Conservation (phyloP, 345 rosid genomes). For the Melaleuca alternifolia region DNA sequence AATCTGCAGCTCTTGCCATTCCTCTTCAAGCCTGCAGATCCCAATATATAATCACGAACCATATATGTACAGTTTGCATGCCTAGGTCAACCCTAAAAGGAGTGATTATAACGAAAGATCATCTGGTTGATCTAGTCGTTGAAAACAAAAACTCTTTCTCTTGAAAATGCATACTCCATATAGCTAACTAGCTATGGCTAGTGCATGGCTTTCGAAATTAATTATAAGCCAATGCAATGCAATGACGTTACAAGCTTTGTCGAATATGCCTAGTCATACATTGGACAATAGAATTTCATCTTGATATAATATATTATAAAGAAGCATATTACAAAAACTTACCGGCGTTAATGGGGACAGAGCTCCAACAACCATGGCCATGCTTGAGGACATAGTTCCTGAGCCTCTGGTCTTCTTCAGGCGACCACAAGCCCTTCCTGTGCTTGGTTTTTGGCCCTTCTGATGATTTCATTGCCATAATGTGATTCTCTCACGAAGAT, state of each 20-base stretch:
- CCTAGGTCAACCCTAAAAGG: neutral
- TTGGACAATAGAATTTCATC: neutral
- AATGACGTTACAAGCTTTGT: neutral
- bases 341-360: constrained; percentile 87
- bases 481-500: neutral
- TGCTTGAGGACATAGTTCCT: constrained; percentile 43
- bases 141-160: neutral
- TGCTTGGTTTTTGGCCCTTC: constrained; percentile 57
- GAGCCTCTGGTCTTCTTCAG: constrained; percentile 89
- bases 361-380: constrained; percentile 88
- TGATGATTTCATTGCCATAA: constrained; percentile 29
- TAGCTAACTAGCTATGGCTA: neutral
- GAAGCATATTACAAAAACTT: neutral
- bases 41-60: neutral
- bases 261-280: neutral
- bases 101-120: neutral
- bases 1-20: constrained; percentile 95
- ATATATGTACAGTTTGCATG: neutral
- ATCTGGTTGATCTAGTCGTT: neutral
- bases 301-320: neutral
- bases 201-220: neutral
- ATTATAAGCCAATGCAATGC: neutral
- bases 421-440: constrained; percentile 97
- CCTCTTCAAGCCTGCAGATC: constrained; percentile 58
- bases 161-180: neutral